Percentiles rank a stretch among this genome's conserved stretches.
phyloP scores from a whole-genome alignment of 78 protist species.

The Reticulomyxa filosa region DNA sequence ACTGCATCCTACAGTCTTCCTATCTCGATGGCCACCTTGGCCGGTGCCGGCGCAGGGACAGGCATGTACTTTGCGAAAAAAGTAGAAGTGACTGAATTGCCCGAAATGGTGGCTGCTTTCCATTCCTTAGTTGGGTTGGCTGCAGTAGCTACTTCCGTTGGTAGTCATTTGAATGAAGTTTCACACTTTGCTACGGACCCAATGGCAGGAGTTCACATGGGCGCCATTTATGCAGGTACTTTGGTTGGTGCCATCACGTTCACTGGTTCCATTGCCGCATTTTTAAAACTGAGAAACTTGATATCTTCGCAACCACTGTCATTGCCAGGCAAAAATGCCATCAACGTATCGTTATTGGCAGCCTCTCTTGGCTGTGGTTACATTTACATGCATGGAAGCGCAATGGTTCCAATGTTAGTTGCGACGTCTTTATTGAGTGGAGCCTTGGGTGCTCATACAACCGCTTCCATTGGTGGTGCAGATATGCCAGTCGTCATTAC shows the following conservation, averaged over 20 bases:
- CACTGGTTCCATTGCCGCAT: conserved; percentile 79
- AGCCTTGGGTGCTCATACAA: conserved; percentile 48
- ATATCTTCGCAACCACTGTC: conserved; percentile 26
- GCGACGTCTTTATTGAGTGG: not conserved
- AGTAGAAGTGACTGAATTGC: conserved; percentile 10
- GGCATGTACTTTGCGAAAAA: too few species aligned
- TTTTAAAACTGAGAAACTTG: conserved; percentile 57
- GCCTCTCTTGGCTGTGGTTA: conserved; percentile 19
- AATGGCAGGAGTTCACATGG: not conserved
- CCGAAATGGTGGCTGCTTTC: conserved; percentile 37
- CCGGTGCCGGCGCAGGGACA: not conserved
- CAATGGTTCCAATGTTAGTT: too few species aligned
- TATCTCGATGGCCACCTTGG: not conserved
- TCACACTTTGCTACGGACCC: not conserved
- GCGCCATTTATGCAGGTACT: not conserved
- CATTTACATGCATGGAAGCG: not conserved
- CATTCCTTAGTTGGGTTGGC: conserved; percentile 48
- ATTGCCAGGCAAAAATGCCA: conserved; percentile 29
- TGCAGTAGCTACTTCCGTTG: conserved; percentile 23
- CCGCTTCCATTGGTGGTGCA: conserved; percentile 80
- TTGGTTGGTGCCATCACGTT: conserved; percentile 32
- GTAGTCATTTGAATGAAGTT: conserved; percentile 6
- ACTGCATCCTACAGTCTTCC: not conserved
- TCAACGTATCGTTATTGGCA: conserved; percentile 21
- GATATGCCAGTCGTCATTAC: conserved; percentile 96